Evolutionary conservation across 2,329 filamentous ascomycete species (phyloP).

Genomic region (Fusarium torreyae): DNA sequence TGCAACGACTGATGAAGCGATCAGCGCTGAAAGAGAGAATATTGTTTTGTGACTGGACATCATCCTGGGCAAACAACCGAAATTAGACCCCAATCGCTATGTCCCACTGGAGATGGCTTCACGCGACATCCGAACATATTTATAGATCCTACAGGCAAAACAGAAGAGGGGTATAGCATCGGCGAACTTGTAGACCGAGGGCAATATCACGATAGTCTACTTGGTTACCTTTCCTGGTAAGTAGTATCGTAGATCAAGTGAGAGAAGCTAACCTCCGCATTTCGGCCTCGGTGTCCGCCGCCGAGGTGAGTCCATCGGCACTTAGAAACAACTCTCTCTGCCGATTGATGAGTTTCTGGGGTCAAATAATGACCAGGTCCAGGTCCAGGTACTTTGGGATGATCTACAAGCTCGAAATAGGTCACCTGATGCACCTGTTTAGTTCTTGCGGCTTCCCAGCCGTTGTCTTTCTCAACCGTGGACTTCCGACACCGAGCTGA

Average conservation of each 20-base stretch:
- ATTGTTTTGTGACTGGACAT: not conserved
- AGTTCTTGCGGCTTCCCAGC: too few species aligned
- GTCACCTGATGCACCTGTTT: too few species aligned
- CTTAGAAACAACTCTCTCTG: too few species aligned
- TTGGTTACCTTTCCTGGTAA: not conserved
- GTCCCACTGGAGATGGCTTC: too few species aligned
- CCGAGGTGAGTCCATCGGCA: not conserved
- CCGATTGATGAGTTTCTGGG: too few species aligned
- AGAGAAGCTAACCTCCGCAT: constrained; percentile 14
- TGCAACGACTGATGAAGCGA: not conserved
- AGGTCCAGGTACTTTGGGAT: too few species aligned
- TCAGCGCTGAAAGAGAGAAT: not conserved
- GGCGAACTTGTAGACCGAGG: not conserved
- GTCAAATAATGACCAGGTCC: too few species aligned
- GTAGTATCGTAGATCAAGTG: not conserved
- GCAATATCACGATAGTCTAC: not conserved
- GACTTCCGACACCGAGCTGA: too few species aligned
- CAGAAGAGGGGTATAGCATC: constrained; percentile 2
- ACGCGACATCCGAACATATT: not conserved
- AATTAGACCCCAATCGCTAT: too few species aligned
- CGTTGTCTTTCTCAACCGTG: too few species aligned
- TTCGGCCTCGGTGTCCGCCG: constrained; percentile 8
- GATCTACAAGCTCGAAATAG: too few species aligned
- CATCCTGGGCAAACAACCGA: not conserved
- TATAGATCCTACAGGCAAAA: constrained; percentile 4